Conservation (phyloP, 75 land plant species). For the Cunninghamia lanceolata region DNA sequence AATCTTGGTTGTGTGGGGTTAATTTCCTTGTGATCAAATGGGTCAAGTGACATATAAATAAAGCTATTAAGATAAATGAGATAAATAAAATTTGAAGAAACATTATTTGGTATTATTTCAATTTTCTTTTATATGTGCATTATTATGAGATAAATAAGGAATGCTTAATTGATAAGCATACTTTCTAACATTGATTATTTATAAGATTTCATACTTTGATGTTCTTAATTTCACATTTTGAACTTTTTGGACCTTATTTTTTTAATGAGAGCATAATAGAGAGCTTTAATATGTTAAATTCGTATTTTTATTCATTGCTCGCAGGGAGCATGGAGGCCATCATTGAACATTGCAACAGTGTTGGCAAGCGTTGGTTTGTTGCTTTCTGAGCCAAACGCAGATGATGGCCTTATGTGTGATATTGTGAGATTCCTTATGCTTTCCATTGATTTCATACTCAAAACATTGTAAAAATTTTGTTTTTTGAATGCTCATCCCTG, state of each 20-base stretch:
- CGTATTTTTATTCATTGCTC: conserved; percentile 5
- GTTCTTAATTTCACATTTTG: no score
- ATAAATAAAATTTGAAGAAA: no score
- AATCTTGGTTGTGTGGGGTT: no score
- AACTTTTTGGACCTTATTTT: neutral
- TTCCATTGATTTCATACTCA: conserved; percentile 11
- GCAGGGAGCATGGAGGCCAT: conserved; percentile 93
- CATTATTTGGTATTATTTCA: no score
- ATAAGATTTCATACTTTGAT: neutral
- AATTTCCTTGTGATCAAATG: no score
- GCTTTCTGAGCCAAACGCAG: conserved; percentile 88
- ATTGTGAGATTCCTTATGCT: conserved; percentile 47
- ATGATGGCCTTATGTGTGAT: conserved; percentile 94
- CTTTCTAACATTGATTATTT: neutral
- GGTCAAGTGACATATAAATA: no score
- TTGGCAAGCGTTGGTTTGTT: conserved; percentile 81
- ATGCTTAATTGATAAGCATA: neutral
- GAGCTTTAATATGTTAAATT: neutral
- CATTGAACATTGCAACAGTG: conserved; percentile 78
- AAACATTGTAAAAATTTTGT: neutral
- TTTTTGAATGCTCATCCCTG: neutral
- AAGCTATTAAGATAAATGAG: no score
- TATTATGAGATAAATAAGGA: neutral
- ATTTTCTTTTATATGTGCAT: neutral
- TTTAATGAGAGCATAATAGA: neutral